phyloP scores from a whole-genome alignment of 257 asterid species.

The Nicotiana undulata region DNA sequence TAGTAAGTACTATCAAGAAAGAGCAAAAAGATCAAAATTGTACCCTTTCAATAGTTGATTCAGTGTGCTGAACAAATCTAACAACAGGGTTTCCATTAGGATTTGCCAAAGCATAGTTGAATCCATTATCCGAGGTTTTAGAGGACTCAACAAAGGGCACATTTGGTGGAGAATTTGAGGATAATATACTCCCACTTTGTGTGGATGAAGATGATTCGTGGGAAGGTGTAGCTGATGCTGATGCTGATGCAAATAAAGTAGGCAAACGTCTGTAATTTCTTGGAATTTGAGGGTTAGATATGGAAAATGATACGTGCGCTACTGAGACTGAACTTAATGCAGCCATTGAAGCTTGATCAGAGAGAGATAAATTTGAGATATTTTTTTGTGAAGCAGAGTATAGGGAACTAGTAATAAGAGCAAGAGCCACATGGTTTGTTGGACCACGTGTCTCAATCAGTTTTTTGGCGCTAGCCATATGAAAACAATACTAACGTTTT shows the following conservation, averaged over 20 bases:
- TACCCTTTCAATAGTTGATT: conserved; percentile 70
- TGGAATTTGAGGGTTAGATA: conserved; percentile 17
- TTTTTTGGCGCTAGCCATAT: background rate
- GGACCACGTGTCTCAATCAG: background rate
- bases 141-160: conserved; percentile 28
- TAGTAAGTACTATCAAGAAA: background rate
- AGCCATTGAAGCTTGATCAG: conserved; percentile 38
- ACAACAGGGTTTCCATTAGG: conserved; percentile 48
- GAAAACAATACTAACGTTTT: too few species aligned
- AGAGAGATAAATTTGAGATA: background rate
- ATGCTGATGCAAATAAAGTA: conserved; percentile 26
- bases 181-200: conserved; percentile 21
- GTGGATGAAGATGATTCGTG: conserved; percentile 35
- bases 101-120: conserved; percentile 29
- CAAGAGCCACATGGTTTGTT: background rate
- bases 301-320: conserved; percentile 27
- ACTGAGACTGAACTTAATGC: conserved; percentile 26
- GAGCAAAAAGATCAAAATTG: conserved; percentile 18
- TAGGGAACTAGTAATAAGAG: background rate
- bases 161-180: conserved; percentile 26
- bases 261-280: conserved; percentile 15
- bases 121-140: conserved; percentile 20
- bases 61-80: conserved; percentile 48
- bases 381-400: background rate
- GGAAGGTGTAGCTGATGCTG: conserved; percentile 36